phyloP scores from a whole-genome alignment of 768 basidiomycete species.

The Stropharia rugosoannulata region DNA sequence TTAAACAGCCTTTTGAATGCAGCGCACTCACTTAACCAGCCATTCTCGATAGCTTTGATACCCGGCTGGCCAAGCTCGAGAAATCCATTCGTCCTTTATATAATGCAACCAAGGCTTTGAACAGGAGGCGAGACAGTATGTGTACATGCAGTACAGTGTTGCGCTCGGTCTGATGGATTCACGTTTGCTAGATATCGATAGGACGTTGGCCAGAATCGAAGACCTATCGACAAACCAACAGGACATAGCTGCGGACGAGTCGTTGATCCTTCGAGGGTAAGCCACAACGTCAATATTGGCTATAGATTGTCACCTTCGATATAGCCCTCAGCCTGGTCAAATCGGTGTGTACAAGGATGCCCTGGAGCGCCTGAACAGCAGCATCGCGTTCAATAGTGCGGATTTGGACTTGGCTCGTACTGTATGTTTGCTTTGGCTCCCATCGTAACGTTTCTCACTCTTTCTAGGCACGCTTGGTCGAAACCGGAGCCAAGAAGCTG shows the following conservation, averaged over 20 bases:
- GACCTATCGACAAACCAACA: constrained; percentile 76
- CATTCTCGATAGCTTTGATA: constrained; percentile 82
- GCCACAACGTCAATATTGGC: not conserved
- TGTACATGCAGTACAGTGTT: constrained; percentile 3
- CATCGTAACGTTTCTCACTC: not conserved
- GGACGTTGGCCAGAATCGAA: constrained; percentile 74
- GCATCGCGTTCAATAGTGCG: constrained; percentile 71
- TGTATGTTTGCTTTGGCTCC: constrained; percentile 28
- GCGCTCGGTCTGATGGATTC: not conserved
- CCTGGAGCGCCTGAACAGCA: constrained; percentile 74
- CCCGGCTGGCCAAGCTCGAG: constrained; percentile 77
- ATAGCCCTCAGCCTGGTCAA: constrained; percentile 70
- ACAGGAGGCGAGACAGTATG: constrained; percentile 71
- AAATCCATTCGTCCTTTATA: constrained; percentile 87
- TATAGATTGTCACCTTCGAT: not conserved
- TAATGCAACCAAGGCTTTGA: constrained; percentile 72
- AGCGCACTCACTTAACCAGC: constrained; percentile 47
- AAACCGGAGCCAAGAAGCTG: constrained; percentile 82
- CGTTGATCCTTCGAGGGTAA: constrained; percentile 75
- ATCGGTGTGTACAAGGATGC: constrained; percentile 67
- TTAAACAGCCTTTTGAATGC: not conserved
- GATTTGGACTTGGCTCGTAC: constrained; percentile 56
- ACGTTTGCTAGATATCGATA: constrained; percentile 68
- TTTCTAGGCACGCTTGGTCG: constrained; percentile 64
- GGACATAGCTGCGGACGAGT: constrained; percentile 75